These are phyloP conservation scores for Colletotrichum somersetense DNA, from an alignment of 2,329 filamentous ascomycete genomes.

Conservation along the genomic window DNA sequence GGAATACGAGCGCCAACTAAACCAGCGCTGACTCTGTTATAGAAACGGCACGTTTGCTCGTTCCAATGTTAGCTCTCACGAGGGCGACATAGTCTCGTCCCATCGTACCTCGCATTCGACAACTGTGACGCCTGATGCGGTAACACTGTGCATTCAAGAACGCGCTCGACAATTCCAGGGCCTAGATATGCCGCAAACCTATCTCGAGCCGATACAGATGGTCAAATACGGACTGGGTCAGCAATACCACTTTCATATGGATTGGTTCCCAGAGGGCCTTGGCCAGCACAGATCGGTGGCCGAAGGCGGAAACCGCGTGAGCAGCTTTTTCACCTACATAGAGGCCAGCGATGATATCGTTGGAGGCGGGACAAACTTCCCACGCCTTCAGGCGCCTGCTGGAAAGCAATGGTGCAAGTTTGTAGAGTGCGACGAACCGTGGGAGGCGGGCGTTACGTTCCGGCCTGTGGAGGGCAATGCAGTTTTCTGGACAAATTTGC, in stretches of 20 bases:
- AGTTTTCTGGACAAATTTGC: constrained; percentile 57
- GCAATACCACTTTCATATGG: constrained; percentile 57
- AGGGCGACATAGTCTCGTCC: constrained; percentile 47
- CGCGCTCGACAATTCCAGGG: constrained; percentile 56
- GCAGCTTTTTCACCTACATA: constrained; percentile 57
- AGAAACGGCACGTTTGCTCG: constrained; percentile 54
- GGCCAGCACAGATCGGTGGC: constrained; percentile 45
- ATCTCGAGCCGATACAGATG: constrained; percentile 56
- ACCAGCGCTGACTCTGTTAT: neutral
- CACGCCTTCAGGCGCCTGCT: constrained; percentile 51
- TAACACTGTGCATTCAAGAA: constrained; percentile 54
- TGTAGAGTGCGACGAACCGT: constrained; percentile 56
- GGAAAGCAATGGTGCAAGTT: constrained; percentile 54
- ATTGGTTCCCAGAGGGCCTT: constrained; percentile 52
- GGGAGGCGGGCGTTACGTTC: constrained; percentile 56
- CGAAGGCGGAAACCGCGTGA: constrained; percentile 54
- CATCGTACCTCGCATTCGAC: constrained; percentile 55
- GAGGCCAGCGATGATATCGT: constrained; percentile 52
- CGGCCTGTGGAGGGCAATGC: constrained; percentile 54
- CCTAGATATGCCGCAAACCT: constrained; percentile 49
- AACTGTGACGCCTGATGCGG: constrained; percentile 51
- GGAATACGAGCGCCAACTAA: neutral
- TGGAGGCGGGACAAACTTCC: constrained; percentile 58
- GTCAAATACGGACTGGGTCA: constrained; percentile 55
- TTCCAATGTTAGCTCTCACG: constrained; percentile 51